These are phyloP conservation scores for Trypanosoma avium DNA, from an alignment of 208 protist species.

Conservation along the genomic window DNA sequence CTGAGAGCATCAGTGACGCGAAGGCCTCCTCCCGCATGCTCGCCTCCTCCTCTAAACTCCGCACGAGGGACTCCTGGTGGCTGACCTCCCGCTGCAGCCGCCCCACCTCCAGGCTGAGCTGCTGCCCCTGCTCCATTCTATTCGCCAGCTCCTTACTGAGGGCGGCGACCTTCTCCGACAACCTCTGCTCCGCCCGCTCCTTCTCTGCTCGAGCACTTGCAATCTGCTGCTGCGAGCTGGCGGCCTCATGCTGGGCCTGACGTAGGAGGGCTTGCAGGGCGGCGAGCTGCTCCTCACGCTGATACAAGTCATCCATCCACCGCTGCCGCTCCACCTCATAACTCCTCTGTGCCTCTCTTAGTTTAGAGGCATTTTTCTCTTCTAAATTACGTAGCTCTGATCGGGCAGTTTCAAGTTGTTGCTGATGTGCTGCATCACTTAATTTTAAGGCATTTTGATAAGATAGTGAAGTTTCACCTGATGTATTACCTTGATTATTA, in stretches of 20 bases:
- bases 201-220: constrained; percentile 43
- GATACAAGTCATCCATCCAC: constrained; percentile 56
- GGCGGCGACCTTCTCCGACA: constrained; percentile 39
- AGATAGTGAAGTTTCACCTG: no score
- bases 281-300: constrained; percentile 57
- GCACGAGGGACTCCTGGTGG: constrained; percentile 30
- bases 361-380: constrained; percentile 12
- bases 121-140: constrained; percentile 33
- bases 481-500: neutral
- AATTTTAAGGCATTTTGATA: constrained; percentile 12
- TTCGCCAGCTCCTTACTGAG: constrained; percentile 58
- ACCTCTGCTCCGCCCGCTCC: constrained; percentile 46
- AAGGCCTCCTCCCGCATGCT: constrained; percentile 66
- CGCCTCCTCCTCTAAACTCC: constrained; percentile 56
- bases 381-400: constrained; percentile 26
- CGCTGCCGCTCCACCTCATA: constrained; percentile 45
- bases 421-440: constrained; percentile 27
- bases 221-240: constrained; percentile 36
- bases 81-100: constrained; percentile 32
- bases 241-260: constrained; percentile 57
- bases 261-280: constrained; percentile 59
- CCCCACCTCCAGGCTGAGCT: constrained; percentile 22
- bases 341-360: constrained; percentile 27
- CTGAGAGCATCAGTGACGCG: constrained; percentile 58
- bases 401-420: constrained; percentile 28